Conservation (phyloP, 1,284 basidiomycete species). For the Porogramme epimiltina region DNA sequence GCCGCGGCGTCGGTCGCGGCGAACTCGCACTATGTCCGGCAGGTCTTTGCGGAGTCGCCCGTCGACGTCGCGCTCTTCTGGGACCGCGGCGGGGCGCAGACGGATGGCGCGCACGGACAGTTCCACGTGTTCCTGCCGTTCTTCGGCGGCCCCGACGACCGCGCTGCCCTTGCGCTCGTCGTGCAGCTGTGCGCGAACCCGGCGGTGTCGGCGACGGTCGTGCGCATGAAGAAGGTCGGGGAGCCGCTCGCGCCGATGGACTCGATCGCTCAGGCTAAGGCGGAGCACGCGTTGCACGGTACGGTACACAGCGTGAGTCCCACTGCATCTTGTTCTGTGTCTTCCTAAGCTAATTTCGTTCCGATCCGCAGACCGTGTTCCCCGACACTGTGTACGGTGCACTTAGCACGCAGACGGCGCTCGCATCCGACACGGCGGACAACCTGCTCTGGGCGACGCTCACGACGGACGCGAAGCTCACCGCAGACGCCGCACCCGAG, state of each 20-base stretch:
- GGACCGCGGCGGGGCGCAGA: slow-evolving; percentile 51
- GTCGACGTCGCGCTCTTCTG: slow-evolving; percentile 82
- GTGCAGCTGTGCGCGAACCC: slow-evolving; percentile 77
- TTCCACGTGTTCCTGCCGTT: slow-evolving; percentile 86
- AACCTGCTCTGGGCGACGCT: slow-evolving; percentile 67
- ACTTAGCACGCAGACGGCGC: slow-evolving; percentile 58
- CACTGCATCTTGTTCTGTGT: too few relatives aligned
- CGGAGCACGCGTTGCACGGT: slow-evolving; percentile 6
- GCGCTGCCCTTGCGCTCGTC: slow-evolving; percentile 78
- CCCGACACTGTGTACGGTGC: slow-evolving; percentile 72
- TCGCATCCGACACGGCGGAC: slow-evolving; percentile 78
- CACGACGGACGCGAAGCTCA: too few relatives aligned
- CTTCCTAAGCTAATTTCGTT: too few relatives aligned
- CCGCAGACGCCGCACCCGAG: slow-evolving; percentile 32
- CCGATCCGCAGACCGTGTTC: slow-evolving; percentile 43
- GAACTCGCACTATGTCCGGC: slow-evolving; percentile 81
- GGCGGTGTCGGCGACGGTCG: slow-evolving; percentile 67
- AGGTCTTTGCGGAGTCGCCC: slow-evolving; percentile 69
- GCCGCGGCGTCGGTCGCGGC: slow-evolving; percentile 41
- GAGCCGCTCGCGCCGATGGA: slow-evolving; percentile 33
- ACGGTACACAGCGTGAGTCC: slow-evolving; percentile 10
- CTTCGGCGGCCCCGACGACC: slow-evolving; percentile 92
- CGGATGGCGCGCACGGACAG: slow-evolving; percentile 27
- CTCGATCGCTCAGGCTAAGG: slow-evolving; percentile 36
- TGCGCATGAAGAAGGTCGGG: slow-evolving; percentile 51